phyloP scores from a whole-genome alignment of 257 asterid species.

The Plectranthus barbatus region DNA sequence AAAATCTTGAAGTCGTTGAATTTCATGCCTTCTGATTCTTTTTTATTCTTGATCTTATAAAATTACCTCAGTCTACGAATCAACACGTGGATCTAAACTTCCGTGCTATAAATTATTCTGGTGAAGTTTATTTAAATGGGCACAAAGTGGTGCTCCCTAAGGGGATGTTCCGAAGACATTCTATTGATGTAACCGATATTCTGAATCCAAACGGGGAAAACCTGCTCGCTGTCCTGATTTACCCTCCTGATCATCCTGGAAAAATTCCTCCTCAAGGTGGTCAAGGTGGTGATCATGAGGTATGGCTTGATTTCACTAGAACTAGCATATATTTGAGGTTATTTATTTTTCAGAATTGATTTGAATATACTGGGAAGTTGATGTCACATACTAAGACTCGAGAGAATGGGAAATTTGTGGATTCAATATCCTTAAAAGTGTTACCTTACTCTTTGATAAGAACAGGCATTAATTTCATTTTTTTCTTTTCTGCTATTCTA shows the following conservation, averaged over 20 bases:
- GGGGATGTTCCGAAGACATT: conserved; percentile 97
- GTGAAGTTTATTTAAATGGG: conserved; percentile 83
- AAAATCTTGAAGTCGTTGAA: neutral
- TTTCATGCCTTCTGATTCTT: neutral
- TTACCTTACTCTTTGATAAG: neutral
- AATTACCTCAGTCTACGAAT: conserved; percentile 45
- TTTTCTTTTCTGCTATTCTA: neutral
- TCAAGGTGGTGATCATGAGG: conserved; percentile 99
- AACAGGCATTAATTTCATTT: neutral
- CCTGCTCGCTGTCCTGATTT: conserved; percentile 76
- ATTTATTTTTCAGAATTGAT: neutral
- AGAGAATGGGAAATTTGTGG: neutral
- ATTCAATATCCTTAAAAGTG: neutral
- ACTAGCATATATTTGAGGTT: neutral
- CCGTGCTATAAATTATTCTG: conserved; percentile 90
- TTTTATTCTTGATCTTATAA: conserved; percentile 23
- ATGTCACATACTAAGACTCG: neutral
- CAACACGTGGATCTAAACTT: conserved; percentile 71
- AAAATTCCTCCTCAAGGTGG: conserved; percentile 84
- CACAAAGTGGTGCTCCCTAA: conserved; percentile 76
- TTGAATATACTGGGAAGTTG: neutral
- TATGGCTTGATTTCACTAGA: conserved; percentile 26
- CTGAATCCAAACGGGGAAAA: conserved; percentile 62
- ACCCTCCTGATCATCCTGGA: conserved; percentile 99
- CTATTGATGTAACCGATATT: conserved; percentile 56